Conservation (phyloP, 2,329 filamentous ascomycete genomes). For the Fusarium xylarioides region DNA sequence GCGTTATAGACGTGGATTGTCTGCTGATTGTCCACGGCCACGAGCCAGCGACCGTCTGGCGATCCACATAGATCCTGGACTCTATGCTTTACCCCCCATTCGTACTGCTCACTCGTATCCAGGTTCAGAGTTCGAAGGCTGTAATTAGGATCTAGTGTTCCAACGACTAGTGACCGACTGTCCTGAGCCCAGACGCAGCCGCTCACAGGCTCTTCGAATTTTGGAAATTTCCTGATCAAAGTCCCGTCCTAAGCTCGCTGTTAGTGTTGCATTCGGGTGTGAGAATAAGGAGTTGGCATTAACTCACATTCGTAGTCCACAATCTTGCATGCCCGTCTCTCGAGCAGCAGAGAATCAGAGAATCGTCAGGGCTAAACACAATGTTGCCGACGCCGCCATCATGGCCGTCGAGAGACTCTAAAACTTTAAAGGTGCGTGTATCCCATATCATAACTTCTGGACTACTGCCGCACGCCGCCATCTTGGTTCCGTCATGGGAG, state of each 20-base stretch:
- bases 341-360: constrained; percentile 84
- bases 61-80: constrained; percentile 89
- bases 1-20: constrained; percentile 86
- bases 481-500: constrained; percentile 82
- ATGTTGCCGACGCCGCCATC: constrained; percentile 78
- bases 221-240: constrained; percentile 69
- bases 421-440: constrained; percentile 71
- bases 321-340: constrained; percentile 77
- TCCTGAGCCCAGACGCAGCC: constrained; percentile 90
- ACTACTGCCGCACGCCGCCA: constrained; percentile 85
- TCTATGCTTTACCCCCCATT: constrained; percentile 76
- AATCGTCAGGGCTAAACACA: constrained; percentile 92
- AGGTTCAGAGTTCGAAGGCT: constrained; percentile 78
- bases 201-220: constrained; percentile 85
- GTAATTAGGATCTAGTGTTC: constrained; percentile 73
- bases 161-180: constrained; percentile 79
- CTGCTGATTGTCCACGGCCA: constrained; percentile 76
- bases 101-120: constrained; percentile 67
- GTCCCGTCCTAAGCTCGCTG: constrained; percentile 63
- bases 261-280: constrained; percentile 26
- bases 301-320: constrained; percentile 75
- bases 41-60: constrained; percentile 79
- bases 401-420: constrained; percentile 72
- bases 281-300: background rate
- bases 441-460: constrained; percentile 84